These are phyloP conservation scores for Erysiphe pulchra DNA, from an alignment of 2,329 filamentous ascomycete species.

Conservation along the genomic window DNA sequence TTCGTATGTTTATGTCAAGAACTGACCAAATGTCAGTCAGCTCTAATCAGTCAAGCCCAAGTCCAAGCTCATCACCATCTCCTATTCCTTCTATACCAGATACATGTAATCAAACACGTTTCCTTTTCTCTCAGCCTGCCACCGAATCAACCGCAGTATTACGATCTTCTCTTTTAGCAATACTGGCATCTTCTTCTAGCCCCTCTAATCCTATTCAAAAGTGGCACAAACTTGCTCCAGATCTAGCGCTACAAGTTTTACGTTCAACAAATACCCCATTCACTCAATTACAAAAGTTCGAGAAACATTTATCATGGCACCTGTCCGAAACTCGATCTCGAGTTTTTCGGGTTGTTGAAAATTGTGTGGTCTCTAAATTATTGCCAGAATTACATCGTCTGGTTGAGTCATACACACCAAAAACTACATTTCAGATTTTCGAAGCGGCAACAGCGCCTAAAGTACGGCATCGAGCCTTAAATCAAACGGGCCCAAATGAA, in stretches of 20 bases:
- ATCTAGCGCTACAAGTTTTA: constrained; percentile 13
- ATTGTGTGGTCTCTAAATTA: constrained; percentile 8
- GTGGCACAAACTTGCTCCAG: constrained; percentile 8
- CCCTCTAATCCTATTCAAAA: constrained; percentile 9
- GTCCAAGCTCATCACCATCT: constrained; percentile 11
- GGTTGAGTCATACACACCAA: constrained; percentile 9
- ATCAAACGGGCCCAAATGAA: constrained; percentile 5
- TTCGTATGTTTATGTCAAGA: constrained; percentile 8
- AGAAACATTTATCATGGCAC: constrained; percentile 11
- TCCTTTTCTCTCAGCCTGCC: constrained; percentile 7
- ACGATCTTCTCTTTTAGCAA: constrained; percentile 10
- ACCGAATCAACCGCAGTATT: constrained; percentile 9
- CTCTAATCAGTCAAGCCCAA: constrained; percentile 6
- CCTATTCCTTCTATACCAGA: constrained; percentile 10
- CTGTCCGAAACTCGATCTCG: constrained; percentile 10
- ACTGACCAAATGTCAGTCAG: constrained; percentile 6
- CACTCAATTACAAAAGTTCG: constrained; percentile 10
- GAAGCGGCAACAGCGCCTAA: constrained; percentile 11
- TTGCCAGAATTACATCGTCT: constrained; percentile 10
- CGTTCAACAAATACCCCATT: constrained; percentile 11
- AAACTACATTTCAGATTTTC: constrained; percentile 13
- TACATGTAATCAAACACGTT: constrained; percentile 8
- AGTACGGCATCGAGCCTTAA: constrained; percentile 1
- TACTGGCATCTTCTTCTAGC: constrained; percentile 9
- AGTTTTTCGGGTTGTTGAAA: constrained; percentile 11